Percentiles rank a stretch among this genome's conserved stretches.
Conservation (phyloP, 129 eudicot genomes). For the Solidago caesia region DNA sequence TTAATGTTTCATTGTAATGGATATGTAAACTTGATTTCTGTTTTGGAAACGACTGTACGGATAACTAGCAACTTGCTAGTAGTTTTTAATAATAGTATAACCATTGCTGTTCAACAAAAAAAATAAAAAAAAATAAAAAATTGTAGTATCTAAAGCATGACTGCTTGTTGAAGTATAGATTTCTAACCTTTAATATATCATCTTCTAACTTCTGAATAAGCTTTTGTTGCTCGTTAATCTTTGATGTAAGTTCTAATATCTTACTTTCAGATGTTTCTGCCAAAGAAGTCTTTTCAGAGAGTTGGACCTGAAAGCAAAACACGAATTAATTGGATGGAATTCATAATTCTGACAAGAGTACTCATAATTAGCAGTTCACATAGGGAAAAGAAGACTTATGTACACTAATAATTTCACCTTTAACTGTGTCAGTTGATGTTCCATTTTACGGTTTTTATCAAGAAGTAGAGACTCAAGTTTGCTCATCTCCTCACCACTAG, state of each 20-base stretch:
- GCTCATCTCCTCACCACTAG: slow-evolving; percentile 99
- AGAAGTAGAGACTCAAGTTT: slow-evolving; percentile 89
- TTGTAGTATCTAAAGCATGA: too few species aligned
- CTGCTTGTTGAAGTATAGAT: background rate
- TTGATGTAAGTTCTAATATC: slow-evolving; percentile 62
- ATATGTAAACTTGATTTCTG: too few species aligned
- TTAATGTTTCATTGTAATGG: too few species aligned
- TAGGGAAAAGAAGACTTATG: background rate
- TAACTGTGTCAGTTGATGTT: slow-evolving; percentile 90
- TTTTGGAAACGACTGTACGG: too few species aligned
- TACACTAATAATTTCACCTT: slow-evolving; percentile 50
- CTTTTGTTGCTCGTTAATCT: slow-evolving; percentile 72
- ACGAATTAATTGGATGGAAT: background rate
- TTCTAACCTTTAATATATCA: slow-evolving; percentile 82
- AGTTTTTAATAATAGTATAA: background rate
- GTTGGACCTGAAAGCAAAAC: slow-evolving; percentile 64
- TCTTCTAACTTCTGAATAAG: slow-evolving; percentile 97
- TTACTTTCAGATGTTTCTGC: slow-evolving; percentile 81
- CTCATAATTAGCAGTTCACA: background rate
- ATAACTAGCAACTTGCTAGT: too few species aligned
- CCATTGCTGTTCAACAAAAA: background rate
- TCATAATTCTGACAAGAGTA: background rate
- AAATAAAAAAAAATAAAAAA: too few species aligned
- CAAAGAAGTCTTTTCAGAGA: slow-evolving; percentile 69
- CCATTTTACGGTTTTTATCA: slow-evolving; percentile 98